phyloP scores from a whole-genome alignment of 148 eudicot species.

The Rhododendron kiyosumense region DNA sequence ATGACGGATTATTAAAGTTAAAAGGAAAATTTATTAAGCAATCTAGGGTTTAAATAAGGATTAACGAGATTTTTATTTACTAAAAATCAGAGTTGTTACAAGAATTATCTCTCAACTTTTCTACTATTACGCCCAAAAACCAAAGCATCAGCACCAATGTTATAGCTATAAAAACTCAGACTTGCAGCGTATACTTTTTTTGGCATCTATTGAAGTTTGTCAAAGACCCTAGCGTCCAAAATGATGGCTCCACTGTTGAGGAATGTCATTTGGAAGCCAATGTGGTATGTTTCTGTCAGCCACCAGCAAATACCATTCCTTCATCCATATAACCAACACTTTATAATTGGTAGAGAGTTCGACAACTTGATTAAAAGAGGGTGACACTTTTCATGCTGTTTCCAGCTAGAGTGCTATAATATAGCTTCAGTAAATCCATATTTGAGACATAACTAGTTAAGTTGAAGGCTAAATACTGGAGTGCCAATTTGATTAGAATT shows the following conservation, averaged over 20 bases:
- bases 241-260: background rate
- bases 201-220: background rate
- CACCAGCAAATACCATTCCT: background rate
- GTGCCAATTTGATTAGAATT: background rate
- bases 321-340: background rate
- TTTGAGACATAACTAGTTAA: background rate
- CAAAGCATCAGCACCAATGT: background rate
- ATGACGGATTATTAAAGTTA: no score
- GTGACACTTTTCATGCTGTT: background rate
- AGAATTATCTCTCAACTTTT: background rate
- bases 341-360: background rate
- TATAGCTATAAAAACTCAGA: background rate
- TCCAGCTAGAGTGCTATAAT: background rate
- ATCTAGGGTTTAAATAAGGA: no score
- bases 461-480: background rate
- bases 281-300: background rate
- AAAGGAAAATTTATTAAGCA: no score
- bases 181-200: background rate
- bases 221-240: background rate
- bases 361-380: background rate
- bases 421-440: background rate
- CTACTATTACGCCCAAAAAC: background rate
- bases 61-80: no score
- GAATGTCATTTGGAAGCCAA: background rate
- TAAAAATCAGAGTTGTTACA: no score